Evolutionary conservation across 176 grass and related monocot genomes (phyloP), one percentile per base, ranked within the genome.

Genomic region (Aegilops sharonensis): DNA sequence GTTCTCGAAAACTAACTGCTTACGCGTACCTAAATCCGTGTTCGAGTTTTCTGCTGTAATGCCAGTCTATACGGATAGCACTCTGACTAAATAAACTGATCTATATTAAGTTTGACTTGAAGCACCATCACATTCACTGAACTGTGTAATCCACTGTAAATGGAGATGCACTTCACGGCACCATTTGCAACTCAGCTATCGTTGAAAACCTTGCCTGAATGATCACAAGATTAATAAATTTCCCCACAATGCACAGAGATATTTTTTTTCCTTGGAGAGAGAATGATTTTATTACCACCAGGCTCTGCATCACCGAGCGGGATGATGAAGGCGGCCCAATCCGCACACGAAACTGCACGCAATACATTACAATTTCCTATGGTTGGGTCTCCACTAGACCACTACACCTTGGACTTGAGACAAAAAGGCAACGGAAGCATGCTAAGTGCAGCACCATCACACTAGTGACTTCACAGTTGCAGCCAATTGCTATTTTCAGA

Each of bases 351-450:
- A 72, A 83, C 34, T 65, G 10, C 59, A 50, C 29, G 48, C 48
- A 37, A 76, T 78, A 78, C 65, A 64, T 78, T 83, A 73, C 21
- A 32, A 21, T 79, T 79, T 35, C 8, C 29, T 27, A 72, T 83
- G 74, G 84, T 87, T 87, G 84, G 84, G 78, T 66, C 73, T 42
- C 84, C 79, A 90, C 84, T 83, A 66, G 56, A 84, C 84, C 79
- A 87, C 84, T 83, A 66, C 73, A 84, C 78, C 73, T 79, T 87
- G 80, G 18, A 87, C 23, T 83, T 11, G 32, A 73, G 74, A 79
- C 72, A 83, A 72, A 87, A 90, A 59, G 57, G 66, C 64, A 79
- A 56, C 40, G 3, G 24, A 73, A 73, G 73, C 54, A 86, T 83
- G 88, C 84, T 78, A 62, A 86, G 78, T 86, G 83, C 78, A 71